Conservation (phyloP, 2,329 filamentous ascomycete species). For the Verticillium zaregamsianum region DNA sequence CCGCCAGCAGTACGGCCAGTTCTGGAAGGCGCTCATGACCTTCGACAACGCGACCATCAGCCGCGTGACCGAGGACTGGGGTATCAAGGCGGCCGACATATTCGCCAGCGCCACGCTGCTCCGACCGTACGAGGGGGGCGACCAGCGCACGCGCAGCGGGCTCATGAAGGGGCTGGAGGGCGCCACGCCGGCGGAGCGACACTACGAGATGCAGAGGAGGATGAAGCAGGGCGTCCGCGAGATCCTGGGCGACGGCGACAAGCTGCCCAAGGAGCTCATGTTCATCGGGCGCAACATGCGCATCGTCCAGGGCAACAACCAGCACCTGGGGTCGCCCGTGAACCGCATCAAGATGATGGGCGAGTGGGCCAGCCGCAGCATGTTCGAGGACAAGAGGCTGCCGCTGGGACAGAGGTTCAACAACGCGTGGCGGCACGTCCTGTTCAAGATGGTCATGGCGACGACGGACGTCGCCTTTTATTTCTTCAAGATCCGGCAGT, state of each 20-base stretch:
- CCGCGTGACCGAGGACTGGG: constrained; percentile 74
- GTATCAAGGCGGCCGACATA: constrained; percentile 81
- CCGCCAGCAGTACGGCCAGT: constrained; percentile 77
- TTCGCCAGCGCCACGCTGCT: constrained; percentile 89
- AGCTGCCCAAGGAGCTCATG: constrained; percentile 85
- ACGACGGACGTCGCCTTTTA: constrained; percentile 80
- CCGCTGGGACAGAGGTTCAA: constrained; percentile 56
- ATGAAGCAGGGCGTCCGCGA: constrained; percentile 66
- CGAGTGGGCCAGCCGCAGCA: constrained; percentile 77
- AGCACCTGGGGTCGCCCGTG: constrained; percentile 82
- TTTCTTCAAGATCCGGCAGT: constrained; percentile 72
- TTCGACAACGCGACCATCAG: constrained; percentile 83
- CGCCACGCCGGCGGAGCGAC: constrained; percentile 63
- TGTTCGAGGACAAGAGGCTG: constrained; percentile 71
- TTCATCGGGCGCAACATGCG: constrained; percentile 90
- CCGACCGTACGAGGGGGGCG: constrained; percentile 85
- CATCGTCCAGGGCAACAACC: constrained; percentile 91
- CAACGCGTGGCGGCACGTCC: constrained; percentile 70
- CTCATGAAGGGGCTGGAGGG: constrained; percentile 62
- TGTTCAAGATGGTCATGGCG: constrained; percentile 77
- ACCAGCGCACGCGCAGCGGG: constrained; percentile 58
- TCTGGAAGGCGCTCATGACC: constrained; percentile 92
- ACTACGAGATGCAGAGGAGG: constrained; percentile 83
- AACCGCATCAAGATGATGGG: constrained; percentile 94
- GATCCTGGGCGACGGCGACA: constrained; percentile 78